phyloP scores from a whole-genome alignment of 1,284 basidiomycete species.

The Moesziomyces sp. region DNA sequence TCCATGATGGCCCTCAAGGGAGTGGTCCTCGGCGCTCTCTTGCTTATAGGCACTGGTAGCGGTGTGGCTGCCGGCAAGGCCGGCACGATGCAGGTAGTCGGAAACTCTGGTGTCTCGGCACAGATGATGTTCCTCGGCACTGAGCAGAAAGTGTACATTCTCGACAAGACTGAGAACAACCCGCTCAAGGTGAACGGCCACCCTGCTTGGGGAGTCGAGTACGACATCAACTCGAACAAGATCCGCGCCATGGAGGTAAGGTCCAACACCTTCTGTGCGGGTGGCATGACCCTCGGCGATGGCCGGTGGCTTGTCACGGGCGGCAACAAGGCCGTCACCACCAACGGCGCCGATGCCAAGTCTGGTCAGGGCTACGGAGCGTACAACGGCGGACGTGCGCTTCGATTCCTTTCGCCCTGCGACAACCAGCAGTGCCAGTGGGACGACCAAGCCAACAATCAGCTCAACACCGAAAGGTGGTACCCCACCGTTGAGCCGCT shows the following conservation, averaged over 20 bases:
- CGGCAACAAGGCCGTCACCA: constrained; percentile 58
- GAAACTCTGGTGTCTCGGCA: constrained; percentile 57
- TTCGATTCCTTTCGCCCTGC: constrained; percentile 52
- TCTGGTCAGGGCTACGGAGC: constrained; percentile 44
- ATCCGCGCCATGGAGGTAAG: constrained; percentile 48
- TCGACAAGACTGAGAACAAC: constrained; percentile 65
- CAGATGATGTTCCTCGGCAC: constrained; percentile 63
- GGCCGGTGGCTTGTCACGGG: constrained; percentile 57
- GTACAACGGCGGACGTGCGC: constrained; percentile 53
- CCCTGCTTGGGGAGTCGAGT: constrained; percentile 58
- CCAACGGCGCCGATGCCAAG: constrained; percentile 44
- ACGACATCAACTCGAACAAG: constrained; percentile 49
- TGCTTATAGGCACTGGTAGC: constrained; percentile 12
- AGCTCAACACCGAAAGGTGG: constrained; percentile 59
- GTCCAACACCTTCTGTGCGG: constrained; percentile 64
- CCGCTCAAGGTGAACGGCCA: constrained; percentile 43
- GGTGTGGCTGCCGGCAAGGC: constrained; percentile 29
- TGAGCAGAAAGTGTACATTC: constrained; percentile 56
- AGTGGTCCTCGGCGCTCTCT: constrained; percentile 22
- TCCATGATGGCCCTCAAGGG: constrained; percentile 18
- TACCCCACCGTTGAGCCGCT: constrained; percentile 62
- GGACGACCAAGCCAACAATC: constrained; percentile 43
- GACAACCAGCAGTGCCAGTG: constrained; percentile 47
- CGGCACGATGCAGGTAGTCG: constrained; percentile 52
- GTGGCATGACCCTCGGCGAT: constrained; percentile 55